These are phyloP conservation scores for Fagopyrum esculentum DNA, from an alignment of 148 eudicot genomes.

Conservation along the genomic window DNA sequence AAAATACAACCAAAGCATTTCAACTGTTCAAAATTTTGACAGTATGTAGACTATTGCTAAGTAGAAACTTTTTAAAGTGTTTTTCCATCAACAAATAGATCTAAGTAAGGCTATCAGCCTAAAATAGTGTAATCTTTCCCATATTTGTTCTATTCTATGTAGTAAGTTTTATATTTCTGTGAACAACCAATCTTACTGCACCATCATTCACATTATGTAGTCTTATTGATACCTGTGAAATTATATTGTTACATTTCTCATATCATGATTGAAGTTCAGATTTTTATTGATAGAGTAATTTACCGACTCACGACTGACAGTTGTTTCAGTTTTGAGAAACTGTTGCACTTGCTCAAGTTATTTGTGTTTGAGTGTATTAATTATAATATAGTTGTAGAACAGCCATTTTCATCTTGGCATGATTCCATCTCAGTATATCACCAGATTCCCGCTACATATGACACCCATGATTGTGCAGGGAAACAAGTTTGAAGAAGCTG, in stretches of 20 bases:
- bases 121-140: neutral
- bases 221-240: neutral
- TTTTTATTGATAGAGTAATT: neutral
- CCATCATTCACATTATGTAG: conserved; percentile 4
- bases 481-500: conserved; percentile 73
- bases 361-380: neutral
- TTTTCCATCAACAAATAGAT: neutral
- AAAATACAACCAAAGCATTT: neutral
- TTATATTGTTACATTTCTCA: neutral
- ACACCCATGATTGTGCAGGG: conserved; percentile 41
- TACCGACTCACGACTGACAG: neutral
- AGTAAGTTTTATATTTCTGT: neutral
- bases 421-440: neutral
- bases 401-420: conserved; percentile 2
- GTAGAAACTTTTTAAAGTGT: neutral
- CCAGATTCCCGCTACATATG: neutral
- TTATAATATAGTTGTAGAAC: neutral
- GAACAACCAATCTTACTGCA: neutral
- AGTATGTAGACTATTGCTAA: neutral
- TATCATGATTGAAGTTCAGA: neutral
- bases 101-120: neutral
- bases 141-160: neutral
- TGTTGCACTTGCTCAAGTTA: neutral
- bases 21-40: neutral
- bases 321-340: neutral